Evolutionary conservation across 495 filamentous ascomycete genomes (phyloP).

Genomic region (Physcia stellaris): DNA sequence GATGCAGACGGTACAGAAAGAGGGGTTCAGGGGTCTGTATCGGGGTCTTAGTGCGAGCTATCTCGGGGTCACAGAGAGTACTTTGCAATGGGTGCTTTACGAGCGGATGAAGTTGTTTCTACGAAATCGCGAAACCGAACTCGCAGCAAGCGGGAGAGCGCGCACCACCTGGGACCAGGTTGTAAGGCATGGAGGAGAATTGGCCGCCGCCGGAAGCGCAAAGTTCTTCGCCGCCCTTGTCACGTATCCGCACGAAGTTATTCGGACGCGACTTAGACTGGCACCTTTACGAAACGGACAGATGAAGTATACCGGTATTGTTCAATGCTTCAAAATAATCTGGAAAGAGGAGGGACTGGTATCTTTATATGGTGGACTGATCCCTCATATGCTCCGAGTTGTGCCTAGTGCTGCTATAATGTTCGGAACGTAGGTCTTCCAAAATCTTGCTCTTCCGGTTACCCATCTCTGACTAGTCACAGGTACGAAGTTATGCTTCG

Average conservation of each 20-base stretch:
- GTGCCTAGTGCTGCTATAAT: constrained; percentile 87
- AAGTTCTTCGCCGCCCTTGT: constrained; percentile 42
- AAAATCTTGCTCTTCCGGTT: background rate
- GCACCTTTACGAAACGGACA: constrained; percentile 29
- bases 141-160: constrained; percentile 21
- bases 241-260: constrained; percentile 64
- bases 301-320: constrained; percentile 41
- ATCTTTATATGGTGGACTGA: constrained; percentile 43
- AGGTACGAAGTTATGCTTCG: constrained; percentile 58
- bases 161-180: constrained; percentile 32
- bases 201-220: constrained; percentile 35
- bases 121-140: constrained; percentile 24
- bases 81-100: constrained; percentile 45
- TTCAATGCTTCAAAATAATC: constrained; percentile 40
- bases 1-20: constrained; percentile 36
- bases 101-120: constrained; percentile 41
- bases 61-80: constrained; percentile 41
- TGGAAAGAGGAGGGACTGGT: constrained; percentile 42
- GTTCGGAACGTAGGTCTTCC: constrained; percentile 60
- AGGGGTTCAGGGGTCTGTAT: constrained; percentile 41
- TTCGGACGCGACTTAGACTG: constrained; percentile 40
- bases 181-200: constrained; percentile 33
- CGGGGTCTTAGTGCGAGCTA: constrained; percentile 41
- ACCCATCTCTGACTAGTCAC: background rate
- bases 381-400: constrained; percentile 41